A percentile compares a stretch with the other conserved stretches of the same genome.
These are phyloP conservation scores for Dryas drummondii DNA, from an alignment of 306 rosid species.

Conservation along the genomic window DNA sequence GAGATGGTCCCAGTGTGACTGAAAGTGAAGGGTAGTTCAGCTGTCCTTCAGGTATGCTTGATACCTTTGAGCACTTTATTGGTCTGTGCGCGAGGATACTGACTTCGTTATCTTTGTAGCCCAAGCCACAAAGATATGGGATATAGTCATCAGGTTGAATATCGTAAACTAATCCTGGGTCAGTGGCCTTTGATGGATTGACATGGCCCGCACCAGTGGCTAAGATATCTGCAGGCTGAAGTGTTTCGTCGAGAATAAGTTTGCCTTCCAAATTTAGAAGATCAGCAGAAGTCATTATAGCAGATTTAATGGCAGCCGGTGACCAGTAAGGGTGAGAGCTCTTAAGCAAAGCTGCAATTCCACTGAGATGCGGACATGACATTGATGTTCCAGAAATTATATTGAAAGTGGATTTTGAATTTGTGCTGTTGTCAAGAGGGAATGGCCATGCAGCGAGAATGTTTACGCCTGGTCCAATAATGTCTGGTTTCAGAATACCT, in stretches of 20 bases:
- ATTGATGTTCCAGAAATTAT: constrained; percentile 73
- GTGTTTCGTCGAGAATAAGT: constrained; percentile 52
- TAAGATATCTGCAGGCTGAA: constrained; percentile 52
- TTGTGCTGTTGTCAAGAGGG: constrained; percentile 38
- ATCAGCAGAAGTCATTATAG: constrained; percentile 70
- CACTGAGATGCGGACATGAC: constrained; percentile 87
- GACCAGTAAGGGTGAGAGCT: constrained; percentile 77
- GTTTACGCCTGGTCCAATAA: constrained; percentile 60
- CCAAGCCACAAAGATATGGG: constrained; percentile 71
- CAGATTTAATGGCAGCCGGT: constrained; percentile 80
- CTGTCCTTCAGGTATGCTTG: constrained; percentile 64
- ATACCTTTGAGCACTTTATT: constrained; percentile 46
- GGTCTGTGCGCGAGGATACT: constrained; percentile 42
- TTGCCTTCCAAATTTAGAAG: constrained; percentile 28
- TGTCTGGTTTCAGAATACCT: constrained; percentile 77
- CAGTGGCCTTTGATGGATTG: constrained; percentile 66
- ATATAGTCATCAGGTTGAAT: constrained; percentile 66
- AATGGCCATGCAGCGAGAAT: constrained; percentile 75
- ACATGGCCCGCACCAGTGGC: constrained; percentile 78
- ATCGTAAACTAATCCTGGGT: constrained; percentile 70
- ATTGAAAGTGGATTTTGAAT: constrained; percentile 51
- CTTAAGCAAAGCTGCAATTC: constrained; percentile 74
- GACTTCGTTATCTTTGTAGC: constrained; percentile 45
- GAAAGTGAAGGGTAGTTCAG: constrained; percentile 78
- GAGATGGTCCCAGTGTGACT: constrained; percentile 45